These are phyloP conservation scores for Mycosphaerella sp. DNA, from an alignment of 2,329 filamentous ascomycete genomes.

Conservation along the genomic window DNA sequence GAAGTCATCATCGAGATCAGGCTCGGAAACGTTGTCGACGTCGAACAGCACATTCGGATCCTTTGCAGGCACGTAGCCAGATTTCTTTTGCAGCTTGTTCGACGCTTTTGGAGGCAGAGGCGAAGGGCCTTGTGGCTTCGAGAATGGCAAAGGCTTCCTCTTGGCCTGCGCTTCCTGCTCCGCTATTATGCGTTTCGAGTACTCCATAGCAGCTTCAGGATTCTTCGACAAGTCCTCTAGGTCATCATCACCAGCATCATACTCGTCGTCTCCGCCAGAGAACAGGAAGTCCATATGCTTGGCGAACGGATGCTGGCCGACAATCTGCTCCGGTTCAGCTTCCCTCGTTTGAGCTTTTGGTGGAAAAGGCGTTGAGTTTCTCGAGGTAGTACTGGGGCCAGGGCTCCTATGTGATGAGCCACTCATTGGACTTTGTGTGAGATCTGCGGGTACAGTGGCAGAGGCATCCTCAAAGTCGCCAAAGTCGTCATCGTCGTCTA, in stretches of 20 bases:
- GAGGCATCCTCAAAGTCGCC: slow-evolving; percentile 48
- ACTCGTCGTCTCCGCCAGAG: slow-evolving; percentile 30
- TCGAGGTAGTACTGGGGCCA: slow-evolving; percentile 14
- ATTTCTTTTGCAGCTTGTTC: slow-evolving; percentile 27
- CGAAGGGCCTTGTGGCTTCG: slow-evolving; percentile 1
- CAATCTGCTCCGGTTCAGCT: slow-evolving; percentile 9
- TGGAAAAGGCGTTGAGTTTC: slow-evolving; percentile 4
- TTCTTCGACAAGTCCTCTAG: slow-evolving; percentile 31
- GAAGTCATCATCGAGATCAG: slow-evolving; percentile 32
- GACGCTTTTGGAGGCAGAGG: slow-evolving; percentile 14
- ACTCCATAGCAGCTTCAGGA: slow-evolving; percentile 34
- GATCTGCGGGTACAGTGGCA: neutral
- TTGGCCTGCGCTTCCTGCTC: slow-evolving; percentile 22
- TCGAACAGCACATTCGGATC: slow-evolving; percentile 33
- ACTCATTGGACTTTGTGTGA: neutral
- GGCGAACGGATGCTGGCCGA: slow-evolving; percentile 31
- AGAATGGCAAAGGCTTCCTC: slow-evolving; percentile 4
- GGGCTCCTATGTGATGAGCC: neutral
- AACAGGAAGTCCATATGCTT: slow-evolving; percentile 34
- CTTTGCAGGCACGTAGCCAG: slow-evolving; percentile 21
- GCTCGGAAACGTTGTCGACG: slow-evolving; percentile 27
- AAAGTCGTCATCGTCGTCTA: slow-evolving; percentile 43
- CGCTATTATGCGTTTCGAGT: slow-evolving; percentile 31
- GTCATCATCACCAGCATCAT: slow-evolving; percentile 33
- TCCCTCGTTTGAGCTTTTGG: slow-evolving; percentile 10